Conservation (phyloP, 75 land plant genomes). For the Cryptomeria japonica region DNA sequence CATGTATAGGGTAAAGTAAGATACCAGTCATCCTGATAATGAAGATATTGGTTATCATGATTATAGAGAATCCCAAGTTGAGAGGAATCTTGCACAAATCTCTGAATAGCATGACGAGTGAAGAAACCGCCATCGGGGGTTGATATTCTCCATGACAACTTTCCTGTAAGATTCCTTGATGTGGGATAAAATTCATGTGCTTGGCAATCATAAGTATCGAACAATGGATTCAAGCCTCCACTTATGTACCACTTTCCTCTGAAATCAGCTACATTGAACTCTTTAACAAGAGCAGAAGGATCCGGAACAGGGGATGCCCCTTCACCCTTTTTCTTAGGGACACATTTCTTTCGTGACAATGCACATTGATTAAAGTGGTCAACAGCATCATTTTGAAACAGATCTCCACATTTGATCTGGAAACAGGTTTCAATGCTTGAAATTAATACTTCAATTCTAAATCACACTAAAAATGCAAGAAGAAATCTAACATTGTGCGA, state of each 20-base stretch:
- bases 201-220: slow-evolving; percentile 96
- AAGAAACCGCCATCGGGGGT: slow-evolving; percentile 56
- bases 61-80: slow-evolving; percentile 86
- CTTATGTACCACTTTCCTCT: slow-evolving; percentile 79
- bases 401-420: slow-evolving; percentile 96
- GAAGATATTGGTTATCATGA: slow-evolving; percentile 93
- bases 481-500: not conserved
- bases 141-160: slow-evolving; percentile 83
- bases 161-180: slow-evolving; percentile 62
- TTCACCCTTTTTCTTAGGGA: slow-evolving; percentile 72
- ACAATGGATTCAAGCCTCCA: slow-evolving; percentile 86
- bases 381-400: slow-evolving; percentile 90
- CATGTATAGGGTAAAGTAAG: not conserved
- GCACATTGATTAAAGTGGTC: slow-evolving; percentile 97
- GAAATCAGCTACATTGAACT: slow-evolving; percentile 74
- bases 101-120: slow-evolving; percentile 83
- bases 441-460: not conserved
- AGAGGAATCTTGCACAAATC: slow-evolving; percentile 81
- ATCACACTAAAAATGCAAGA: not conserved
- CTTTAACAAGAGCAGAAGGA: slow-evolving; percentile 66
- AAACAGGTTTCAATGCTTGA: slow-evolving; percentile 1
- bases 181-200: slow-evolving; percentile 81
- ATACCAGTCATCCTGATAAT: slow-evolving; percentile 98
- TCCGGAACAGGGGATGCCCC: slow-evolving; percentile 84
- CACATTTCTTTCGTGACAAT: slow-evolving; percentile 90